These are phyloP conservation scores for Suillus occidentalis DNA, from an alignment of 768 basidiomycete genomes.

Conservation along the genomic window DNA sequence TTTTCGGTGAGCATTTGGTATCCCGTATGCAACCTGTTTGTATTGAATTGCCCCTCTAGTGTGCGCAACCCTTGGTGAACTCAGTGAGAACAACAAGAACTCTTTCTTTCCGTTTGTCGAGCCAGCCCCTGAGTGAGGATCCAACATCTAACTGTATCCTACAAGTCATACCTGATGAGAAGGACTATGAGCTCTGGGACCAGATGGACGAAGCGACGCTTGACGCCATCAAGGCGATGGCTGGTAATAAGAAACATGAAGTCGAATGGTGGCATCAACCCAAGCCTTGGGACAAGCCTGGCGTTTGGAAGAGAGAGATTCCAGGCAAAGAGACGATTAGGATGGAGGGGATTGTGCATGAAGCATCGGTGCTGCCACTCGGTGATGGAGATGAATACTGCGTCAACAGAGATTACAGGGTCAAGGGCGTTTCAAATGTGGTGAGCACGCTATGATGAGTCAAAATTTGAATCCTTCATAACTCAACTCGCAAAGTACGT, in stretches of 20 bases:
- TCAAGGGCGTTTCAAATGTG: conserved; percentile 18
- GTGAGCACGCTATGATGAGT: not conserved
- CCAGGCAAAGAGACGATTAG: conserved; percentile 7
- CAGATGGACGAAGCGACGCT: conserved; percentile 11
- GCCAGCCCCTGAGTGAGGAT: conserved; percentile 3
- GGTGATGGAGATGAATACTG: conserved; percentile 4
- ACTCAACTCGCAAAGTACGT: conserved; percentile 10
- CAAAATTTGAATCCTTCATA: not conserved
- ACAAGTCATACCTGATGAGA: conserved; percentile 13
- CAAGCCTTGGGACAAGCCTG: conserved; percentile 1
- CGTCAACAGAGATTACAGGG: conserved; percentile 17
- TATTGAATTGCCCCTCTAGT: not conserved
- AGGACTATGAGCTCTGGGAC: conserved; percentile 7
- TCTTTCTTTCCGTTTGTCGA: conserved; percentile 1
- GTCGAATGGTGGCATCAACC: not conserved
- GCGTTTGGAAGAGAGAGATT: conserved; percentile 1
- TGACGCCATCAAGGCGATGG: not conserved
- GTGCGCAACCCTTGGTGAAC: conserved; percentile 1
- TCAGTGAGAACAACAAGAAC: not conserved
- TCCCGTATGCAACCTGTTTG: not conserved
- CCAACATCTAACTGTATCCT: conserved; percentile 14
- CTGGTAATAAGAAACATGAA: not conserved
- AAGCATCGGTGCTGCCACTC: conserved; percentile 9
- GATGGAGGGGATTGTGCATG: conserved; percentile 11
- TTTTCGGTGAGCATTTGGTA: not conserved